phyloP scores from a whole-genome alignment of 345 rosid genomes.

The Eucalyptus rudis region DNA sequence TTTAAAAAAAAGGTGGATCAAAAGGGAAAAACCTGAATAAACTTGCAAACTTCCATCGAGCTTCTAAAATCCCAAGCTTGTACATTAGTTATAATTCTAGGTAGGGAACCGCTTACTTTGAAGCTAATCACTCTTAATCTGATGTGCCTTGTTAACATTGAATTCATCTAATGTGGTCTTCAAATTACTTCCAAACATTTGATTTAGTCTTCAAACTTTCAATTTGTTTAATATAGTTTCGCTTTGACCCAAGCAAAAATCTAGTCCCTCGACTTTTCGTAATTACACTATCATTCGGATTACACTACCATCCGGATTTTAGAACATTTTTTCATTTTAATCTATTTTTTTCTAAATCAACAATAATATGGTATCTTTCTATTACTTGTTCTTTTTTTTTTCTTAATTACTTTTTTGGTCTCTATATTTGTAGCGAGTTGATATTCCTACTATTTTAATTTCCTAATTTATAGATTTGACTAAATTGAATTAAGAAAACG shows the following conservation, averaged over 20 bases:
- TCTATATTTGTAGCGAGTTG: background rate
- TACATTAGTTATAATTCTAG: no score
- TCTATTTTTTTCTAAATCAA: background rate
- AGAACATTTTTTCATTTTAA: no score
- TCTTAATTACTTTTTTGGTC: background rate
- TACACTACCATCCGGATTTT: background rate
- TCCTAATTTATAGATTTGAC: background rate
- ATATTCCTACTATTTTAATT: no score
- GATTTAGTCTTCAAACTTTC: background rate
- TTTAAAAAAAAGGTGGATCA: background rate
- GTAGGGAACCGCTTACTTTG: fast-evolving
- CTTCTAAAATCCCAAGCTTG: no score
- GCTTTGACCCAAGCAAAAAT: background rate
- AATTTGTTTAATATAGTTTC: background rate
- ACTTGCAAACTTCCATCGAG: background rate
- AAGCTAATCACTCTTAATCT: fast-evolving
- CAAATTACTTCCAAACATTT: background rate
- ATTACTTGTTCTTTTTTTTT: no score
- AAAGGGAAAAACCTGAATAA: background rate
- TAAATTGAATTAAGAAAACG: background rate
- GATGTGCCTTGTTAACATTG: no score
- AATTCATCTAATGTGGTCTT: background rate
- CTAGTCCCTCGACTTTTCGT: background rate
- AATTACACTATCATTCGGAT: background rate
- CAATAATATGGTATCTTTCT: background rate